phyloP scores from a whole-genome alignment of 163 green algal genomes.

The Scenedesmus sp. region DNA sequence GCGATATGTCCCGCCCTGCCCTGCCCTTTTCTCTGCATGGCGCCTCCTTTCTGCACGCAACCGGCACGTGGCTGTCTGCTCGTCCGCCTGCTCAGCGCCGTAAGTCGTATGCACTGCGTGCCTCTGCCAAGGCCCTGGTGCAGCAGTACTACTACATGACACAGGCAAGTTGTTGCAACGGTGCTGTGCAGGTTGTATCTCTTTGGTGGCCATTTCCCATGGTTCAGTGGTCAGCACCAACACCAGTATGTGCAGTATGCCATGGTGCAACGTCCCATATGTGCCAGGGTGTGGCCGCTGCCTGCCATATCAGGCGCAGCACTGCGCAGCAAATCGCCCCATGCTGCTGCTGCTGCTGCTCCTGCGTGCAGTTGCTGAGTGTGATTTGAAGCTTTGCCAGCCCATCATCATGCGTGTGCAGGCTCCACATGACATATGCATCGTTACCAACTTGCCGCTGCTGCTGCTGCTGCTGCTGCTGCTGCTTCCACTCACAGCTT shows the following conservation, averaged over 20 bases:
- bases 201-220: too few species aligned
- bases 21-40: background rate
- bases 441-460: background rate
- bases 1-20: too few species aligned
- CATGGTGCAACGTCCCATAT: too few species aligned
- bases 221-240: too few species aligned
- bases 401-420: background rate
- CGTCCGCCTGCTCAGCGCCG: background rate
- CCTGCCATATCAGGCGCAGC: background rate
- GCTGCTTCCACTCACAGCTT: background rate
- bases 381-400: too few species aligned
- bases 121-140: conserved; percentile 26
- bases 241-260: too few species aligned
- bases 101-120: conserved; percentile 46
- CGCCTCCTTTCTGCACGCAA: background rate
- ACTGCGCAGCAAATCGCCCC: too few species aligned
- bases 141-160: conserved; percentile 52
- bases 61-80: background rate
- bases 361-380: too few species aligned
- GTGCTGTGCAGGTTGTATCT: background rate
- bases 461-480: background rate
- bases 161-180: background rate
- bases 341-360: background rate
- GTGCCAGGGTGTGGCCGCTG: background rate
- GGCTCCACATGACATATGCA: background rate